Evolutionary conservation across 2,329 filamentous ascomycete species (phyloP).

Genomic region (Pseudogymnoascus sp.): DNA sequence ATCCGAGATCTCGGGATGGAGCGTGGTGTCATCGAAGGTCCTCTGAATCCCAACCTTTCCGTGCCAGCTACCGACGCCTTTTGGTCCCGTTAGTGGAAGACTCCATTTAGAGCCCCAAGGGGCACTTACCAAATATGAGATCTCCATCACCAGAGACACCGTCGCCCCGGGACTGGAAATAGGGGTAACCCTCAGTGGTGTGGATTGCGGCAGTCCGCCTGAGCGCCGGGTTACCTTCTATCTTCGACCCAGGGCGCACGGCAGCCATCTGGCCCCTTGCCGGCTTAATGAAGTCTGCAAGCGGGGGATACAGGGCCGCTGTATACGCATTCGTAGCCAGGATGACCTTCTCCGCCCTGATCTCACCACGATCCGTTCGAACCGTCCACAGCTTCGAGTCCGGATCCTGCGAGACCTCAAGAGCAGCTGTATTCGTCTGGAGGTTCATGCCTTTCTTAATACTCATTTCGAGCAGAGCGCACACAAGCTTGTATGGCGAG

Average conservation of each 20-base stretch:
- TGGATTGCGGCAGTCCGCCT: constrained; percentile 22
- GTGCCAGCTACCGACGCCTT: constrained; percentile 29
- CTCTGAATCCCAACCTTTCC: constrained; percentile 37
- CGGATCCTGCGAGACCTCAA: constrained; percentile 15
- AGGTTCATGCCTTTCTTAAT: constrained; percentile 15
- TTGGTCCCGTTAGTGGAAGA: constrained; percentile 6
- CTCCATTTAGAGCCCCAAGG: background rate
- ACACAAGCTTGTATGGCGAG: constrained; percentile 22
- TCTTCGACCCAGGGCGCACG: constrained; percentile 27
- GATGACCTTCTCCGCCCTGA: constrained; percentile 38
- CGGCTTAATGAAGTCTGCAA: constrained; percentile 38
- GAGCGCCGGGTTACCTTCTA: constrained; percentile 25
- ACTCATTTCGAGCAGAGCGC: constrained; percentile 21
- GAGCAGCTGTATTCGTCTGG: constrained; percentile 21
- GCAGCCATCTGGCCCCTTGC: constrained; percentile 44
- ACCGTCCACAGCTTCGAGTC: constrained; percentile 35
- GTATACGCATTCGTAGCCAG: constrained; percentile 49
- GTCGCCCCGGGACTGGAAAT: background rate
- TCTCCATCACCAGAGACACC: constrained; percentile 30
- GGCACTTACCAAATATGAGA: constrained; percentile 40
- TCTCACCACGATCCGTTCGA: constrained; percentile 35
- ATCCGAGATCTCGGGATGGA: constrained; percentile 35
- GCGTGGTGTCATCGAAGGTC: constrained; percentile 35
- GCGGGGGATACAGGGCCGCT: constrained; percentile 36
- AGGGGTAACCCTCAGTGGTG: background rate